Evolutionary conservation across 768 basidiomycete genomes (phyloP), one percentile per base, ranked within the genome.

Genomic region (Mrakia hoshinonis): DNA sequence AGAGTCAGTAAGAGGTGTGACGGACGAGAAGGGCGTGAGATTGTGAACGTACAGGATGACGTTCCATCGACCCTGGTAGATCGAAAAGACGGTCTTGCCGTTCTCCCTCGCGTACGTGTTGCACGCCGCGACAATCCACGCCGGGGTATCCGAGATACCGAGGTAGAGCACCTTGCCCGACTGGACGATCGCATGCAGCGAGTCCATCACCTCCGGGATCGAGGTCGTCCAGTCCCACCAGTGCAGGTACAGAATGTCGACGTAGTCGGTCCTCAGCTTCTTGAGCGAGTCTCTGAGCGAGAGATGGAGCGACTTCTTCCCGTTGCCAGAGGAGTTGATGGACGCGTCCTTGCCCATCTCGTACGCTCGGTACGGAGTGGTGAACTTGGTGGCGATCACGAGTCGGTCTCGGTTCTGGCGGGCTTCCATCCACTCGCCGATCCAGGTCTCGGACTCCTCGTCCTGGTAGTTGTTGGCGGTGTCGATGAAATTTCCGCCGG

Each of bases 51-150:
- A 64, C 63, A 77, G 66, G 31, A 81, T 68, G 26, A 81, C 73
- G 62, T 75, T 79, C 81, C 81, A 82, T 22, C 75, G 67, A 18
- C 80, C 81, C 70, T 82, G 79, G 58, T 80, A 68, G 67, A 73
- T 63, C 22, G 58, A 58, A 29, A 73, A 73, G 10, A 34, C 80
- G 1, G 78, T 73, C 60, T 67, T 67, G 11, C 72, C 72, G 58
- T 68, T 39, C 7, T 58, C 67, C 39, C 61, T 68, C 24, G 76
- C 76, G 52, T 76, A 77, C 20, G 67, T 71, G 74, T 77, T 77
- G 67, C 72, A 70, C 0, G 70, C 71, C 20, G 75, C 46, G 39
- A 76, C 73, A 36, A 75, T 55, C 75, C 75, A 76, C 2, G 75
- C 76, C 1, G 76, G 75, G 9, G 72, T 70, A 58, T 77, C 74